Percentiles rank a stretch among this genome's conserved stretches.
Evolutionary conservation across 2,329 filamentous ascomycete species (phyloP).

Genomic region (Neocucurbitaria cava): DNA sequence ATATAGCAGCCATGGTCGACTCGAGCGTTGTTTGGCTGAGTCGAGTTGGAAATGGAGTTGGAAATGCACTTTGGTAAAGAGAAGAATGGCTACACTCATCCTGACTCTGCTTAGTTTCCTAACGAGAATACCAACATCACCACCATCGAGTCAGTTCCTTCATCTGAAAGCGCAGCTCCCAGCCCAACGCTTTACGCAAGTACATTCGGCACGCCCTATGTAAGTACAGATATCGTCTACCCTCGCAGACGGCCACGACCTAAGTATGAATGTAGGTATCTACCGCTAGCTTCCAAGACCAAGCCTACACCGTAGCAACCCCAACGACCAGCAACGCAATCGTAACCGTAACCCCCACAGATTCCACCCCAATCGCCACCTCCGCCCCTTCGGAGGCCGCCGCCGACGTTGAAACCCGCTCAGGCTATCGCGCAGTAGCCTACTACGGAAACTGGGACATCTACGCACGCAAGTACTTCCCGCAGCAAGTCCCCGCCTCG

Average conservation of each 20-base stretch:
- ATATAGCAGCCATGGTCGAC: too few species aligned
- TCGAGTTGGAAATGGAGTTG: too few species aligned
- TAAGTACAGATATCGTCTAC: background rate
- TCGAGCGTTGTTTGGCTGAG: too few species aligned
- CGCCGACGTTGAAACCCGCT: conserved; percentile 1
- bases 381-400: background rate
- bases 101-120: background rate
- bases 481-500: conserved; percentile 80
- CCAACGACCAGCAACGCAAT: background rate
- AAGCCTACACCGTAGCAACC: too few species aligned
- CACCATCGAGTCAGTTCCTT: background rate
- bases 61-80: too few species aligned
- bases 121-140: background rate
- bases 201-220: background rate
- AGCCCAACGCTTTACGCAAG: background rate
- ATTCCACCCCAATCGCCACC: background rate
- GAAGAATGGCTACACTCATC: background rate
- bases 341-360: background rate
- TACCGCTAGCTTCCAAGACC: background rate
- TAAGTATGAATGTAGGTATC: background rate
- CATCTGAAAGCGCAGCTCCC: background rate
- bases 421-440: conserved; percentile 54
- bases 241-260: background rate
- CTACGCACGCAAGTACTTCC: conserved; percentile 84
- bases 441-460: conserved; percentile 86